These are phyloP conservation scores for Peronospora tabacina DNA, from an alignment of 352 stramenopile genomes.

Conservation along the genomic window DNA sequence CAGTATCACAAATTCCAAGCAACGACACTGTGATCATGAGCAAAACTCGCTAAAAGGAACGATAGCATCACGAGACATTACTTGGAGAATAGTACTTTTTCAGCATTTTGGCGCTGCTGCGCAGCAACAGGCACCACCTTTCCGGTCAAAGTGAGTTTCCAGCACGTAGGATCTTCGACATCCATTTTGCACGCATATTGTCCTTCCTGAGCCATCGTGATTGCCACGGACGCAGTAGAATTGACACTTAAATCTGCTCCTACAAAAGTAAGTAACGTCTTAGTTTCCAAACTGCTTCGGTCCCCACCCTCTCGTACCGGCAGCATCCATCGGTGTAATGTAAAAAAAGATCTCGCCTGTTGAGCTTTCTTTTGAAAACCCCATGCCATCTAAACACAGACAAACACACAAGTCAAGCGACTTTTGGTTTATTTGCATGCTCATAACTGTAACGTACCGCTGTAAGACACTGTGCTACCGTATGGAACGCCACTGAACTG, in stretches of 20 bases:
- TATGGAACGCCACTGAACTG: slow-evolving; percentile 48
- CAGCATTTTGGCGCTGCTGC: slow-evolving; percentile 32
- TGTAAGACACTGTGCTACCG: slow-evolving; percentile 58
- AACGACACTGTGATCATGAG: too few species aligned
- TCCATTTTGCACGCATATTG: slow-evolving; percentile 56
- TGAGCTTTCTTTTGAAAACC: slow-evolving; percentile 35
- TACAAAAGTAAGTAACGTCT: slow-evolving; percentile 2
- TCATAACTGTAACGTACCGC: slow-evolving; percentile 31
- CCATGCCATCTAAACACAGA: slow-evolving; percentile 42
- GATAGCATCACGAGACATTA: neutral
- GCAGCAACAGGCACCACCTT: slow-evolving; percentile 33
- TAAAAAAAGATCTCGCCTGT: slow-evolving; percentile 71
- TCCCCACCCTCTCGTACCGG: slow-evolving; percentile 16
- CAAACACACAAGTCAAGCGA: neutral
- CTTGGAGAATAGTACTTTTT: slow-evolving; percentile 55
- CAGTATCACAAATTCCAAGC: neutral
- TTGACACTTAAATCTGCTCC: slow-evolving; percentile 45
- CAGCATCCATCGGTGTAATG: slow-evolving; percentile 44
- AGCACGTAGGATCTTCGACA: slow-evolving; percentile 67
- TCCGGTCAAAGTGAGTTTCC: slow-evolving; percentile 46
- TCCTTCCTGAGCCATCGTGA: slow-evolving; percentile 51
- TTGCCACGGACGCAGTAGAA: slow-evolving; percentile 45
- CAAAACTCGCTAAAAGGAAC: too few species aligned
- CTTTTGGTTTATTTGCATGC: neutral
- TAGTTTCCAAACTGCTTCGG: too few species aligned